Base-by-base conservation (phyloP, 805 yeast genomes). In the Cyberlindnera xylosilytica region DNA sequence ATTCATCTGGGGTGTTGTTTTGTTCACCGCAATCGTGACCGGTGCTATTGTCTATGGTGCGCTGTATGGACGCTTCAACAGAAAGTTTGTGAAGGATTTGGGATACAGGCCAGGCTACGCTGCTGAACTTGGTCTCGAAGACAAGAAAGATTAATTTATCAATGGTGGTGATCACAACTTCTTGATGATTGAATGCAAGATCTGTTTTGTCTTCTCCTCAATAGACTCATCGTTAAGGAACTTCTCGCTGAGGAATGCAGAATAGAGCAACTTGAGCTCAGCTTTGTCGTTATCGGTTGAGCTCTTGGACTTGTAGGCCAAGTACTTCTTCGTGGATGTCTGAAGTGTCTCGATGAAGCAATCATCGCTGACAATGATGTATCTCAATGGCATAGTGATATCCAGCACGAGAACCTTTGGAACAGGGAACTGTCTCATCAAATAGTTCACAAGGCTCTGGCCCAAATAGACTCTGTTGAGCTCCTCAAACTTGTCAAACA, bases 401-500 rank as follows among this genome's bases (percentile, higher is more conserved):
- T 83, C 91, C 40, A 76, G 58, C 28, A 73, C 47, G 26, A 74
- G 46, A 10, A 68, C 50, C 16, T 68, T 47, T 18, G 77, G 67
- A 43, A 71, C 68, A 13, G 72, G 63, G 42, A 66, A 68, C 28
- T 70, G 66, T 12, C 58, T 54, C 50, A 72, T 71, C 50, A 86
- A 63, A 54, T 70, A 74, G 38, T 70, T 69, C 28, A 87, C 63
- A 9, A 87, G 73, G 60, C 87, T 93, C 44, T 70, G 72, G 49
- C 79, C 71, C 53, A 90, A 66, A 58, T 87, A 74, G 19, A 67
- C 72, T 60, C 91, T 76, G 57, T 87, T 83, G 56, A 91, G 71
- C 44, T 76, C 81, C 33, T 70, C 72, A 63, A 84, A 90, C 49
- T 76, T 66, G 58, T 84, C 91, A 53, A 90, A 70, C n/a, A 87